Base-by-base conservation (phyloP, 2,329 filamentous ascomycete genomes). In the Akanthomyces dipterigenus region DNA sequence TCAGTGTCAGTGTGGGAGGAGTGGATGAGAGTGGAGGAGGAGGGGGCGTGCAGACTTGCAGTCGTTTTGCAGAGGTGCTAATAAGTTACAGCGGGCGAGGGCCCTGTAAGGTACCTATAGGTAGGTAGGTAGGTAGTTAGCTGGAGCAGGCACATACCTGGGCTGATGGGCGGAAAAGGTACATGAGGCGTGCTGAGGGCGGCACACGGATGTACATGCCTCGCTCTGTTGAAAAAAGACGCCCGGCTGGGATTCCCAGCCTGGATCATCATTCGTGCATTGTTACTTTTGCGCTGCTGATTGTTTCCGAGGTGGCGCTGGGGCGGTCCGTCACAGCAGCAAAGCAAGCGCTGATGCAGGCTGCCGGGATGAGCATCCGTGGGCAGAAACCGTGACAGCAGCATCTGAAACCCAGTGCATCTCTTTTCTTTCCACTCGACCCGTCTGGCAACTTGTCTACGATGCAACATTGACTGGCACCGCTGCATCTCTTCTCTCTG, bases 21-120 rank as follows among this genome's bases (percentile, higher is more conserved):
- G 65, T 60, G 51, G 63, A 55, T 56, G 65, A 64, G 55, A 28
- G 67, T 68, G 65, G 67, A 63, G 20, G 65, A 61, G 61, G 65
- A 65, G 58, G 68, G 65, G 62, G 64, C 43, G 50, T 38, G 48
- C 62, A 22, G n/a, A 18, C 7, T 22, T 28, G 12, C 5, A 26
- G 34, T 36, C 28, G 51, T 26, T 20, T 11, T 34, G 26, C 12
- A 7, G 18, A 42, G 61, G 50, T 48, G 60, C 24, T 42, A 59
- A 54, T 22, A 40, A 22, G 51, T 12, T 20, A 54, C 51, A 55
- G 56, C 22, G 16, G 43, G 24, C 43, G 43, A 46, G 28, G 63
- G 5, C 26, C 48, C 28, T 20, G 48, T 34, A 50, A n/a, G n/a
- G n/a, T n/a, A n/a, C n/a, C n/a, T n/a, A n/a, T n/a, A n/a, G n/a